Percentiles rank a stretch among this genome's conserved stretches.
phyloP scores from a whole-genome alignment of 257 asterid genomes.

The Solanum chilense region DNA sequence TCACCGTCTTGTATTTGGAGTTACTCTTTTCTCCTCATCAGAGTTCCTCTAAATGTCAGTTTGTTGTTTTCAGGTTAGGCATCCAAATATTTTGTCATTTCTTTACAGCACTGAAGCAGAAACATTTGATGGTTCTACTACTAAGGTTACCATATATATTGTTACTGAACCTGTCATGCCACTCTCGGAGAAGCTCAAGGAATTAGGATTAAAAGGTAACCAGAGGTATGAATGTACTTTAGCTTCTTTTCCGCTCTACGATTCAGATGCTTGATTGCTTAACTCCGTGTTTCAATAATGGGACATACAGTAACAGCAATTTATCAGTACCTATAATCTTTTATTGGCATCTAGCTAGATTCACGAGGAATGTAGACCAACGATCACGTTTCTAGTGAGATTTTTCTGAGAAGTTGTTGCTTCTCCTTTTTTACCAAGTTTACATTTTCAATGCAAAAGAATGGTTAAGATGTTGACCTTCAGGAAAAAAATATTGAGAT shows the following conservation, averaged over 20 bases:
- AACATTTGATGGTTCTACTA: constrained; percentile 58
- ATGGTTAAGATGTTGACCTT: not conserved
- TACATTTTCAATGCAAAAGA: not conserved
- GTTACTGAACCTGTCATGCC: constrained; percentile 99
- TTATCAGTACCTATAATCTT: not conserved
- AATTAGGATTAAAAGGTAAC: constrained; percentile 75
- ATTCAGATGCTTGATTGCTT: not conserved
- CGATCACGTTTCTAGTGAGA: not conserved
- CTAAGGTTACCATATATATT: constrained; percentile 79
- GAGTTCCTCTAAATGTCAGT: constrained; percentile 12
- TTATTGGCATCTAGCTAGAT: not conserved
- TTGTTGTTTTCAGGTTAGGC: constrained; percentile 67
- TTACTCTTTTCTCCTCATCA: not conserved
- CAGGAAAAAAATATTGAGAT: not conserved
- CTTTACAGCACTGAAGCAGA: constrained; percentile 93
- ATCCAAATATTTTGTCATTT: constrained; percentile 94
- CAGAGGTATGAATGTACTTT: constrained; percentile 50
- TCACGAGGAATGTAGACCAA: not conserved
- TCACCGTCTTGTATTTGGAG: not conserved
- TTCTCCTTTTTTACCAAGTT: not conserved
- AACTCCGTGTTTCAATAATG: not conserved
- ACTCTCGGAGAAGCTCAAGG: constrained; percentile 87
- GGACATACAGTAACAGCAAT: not conserved
- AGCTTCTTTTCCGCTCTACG: not conserved
- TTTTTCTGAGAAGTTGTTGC: not conserved